These are phyloP conservation scores for Coniochaeta sp. DNA, from an alignment of 2,329 filamentous ascomycete species.

Conservation along the genomic window DNA sequence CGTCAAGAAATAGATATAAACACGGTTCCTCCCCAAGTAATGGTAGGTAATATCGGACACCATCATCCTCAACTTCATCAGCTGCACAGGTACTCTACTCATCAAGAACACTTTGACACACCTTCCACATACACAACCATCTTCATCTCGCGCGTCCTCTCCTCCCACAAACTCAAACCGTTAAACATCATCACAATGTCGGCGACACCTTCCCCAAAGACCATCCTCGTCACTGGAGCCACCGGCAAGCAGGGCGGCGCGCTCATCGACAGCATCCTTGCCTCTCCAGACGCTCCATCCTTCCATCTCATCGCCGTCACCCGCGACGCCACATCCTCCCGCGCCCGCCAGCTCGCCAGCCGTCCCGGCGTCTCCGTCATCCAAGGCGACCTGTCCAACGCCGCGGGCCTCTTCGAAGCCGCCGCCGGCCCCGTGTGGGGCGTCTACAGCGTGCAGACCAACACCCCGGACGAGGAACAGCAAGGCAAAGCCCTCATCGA, in stretches of 20 bases:
- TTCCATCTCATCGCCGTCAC: constrained; percentile 49
- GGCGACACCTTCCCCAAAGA: constrained; percentile 1
- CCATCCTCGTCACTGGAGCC: constrained; percentile 18
- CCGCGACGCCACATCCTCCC: constrained; percentile 35
- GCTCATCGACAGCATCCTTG: constrained; percentile 17
- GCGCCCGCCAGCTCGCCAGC: constrained; percentile 31
- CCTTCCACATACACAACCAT: no score
- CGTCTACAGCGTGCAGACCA: constrained; percentile 48
- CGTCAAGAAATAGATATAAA: not conserved
- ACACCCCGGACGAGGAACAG: constrained; percentile 29
- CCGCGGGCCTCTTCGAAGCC: constrained; percentile 35
- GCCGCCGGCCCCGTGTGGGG: constrained; percentile 38
- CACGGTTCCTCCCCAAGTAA: not conserved
- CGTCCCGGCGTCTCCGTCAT: constrained; percentile 43
- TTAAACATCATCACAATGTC: not conserved
- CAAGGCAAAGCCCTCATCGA: constrained; percentile 49
- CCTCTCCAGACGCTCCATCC: constrained; percentile 3
- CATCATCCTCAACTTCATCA: not conserved
- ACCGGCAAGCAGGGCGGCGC: constrained; percentile 23
- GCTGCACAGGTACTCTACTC: not conserved
- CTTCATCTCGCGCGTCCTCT: not conserved
- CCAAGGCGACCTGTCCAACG: constrained; percentile 45
- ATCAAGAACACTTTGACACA: no score
- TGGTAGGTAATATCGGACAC: not conserved
- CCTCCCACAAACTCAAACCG: not conserved